Conservation (phyloP, 2,329 filamentous ascomycete species). For the Talaromyces sp. region DNA sequence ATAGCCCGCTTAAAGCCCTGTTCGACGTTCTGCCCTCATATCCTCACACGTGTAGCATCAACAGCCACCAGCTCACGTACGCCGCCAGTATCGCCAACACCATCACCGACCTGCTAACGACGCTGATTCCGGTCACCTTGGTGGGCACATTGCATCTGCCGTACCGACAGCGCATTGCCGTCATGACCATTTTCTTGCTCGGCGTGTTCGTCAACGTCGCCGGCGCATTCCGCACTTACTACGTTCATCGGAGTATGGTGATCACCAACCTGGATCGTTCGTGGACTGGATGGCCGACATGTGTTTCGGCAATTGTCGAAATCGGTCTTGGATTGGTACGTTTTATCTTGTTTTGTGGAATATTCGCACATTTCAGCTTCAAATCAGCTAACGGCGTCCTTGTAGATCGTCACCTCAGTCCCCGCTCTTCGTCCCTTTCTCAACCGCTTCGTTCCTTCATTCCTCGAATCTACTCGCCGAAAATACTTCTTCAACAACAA, state of each 20-base stretch:
- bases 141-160: constrained; percentile 35
- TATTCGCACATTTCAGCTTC: neutral
- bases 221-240: constrained; percentile 28
- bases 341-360: neutral
- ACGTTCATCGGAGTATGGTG: constrained; percentile 29
- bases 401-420: constrained; percentile 4
- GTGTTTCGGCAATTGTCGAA: constrained; percentile 27
- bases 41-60: constrained; percentile 17
- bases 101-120: constrained; percentile 30
- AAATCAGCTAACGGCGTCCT: neutral
- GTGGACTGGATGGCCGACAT: constrained; percentile 31
- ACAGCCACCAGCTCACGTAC: constrained; percentile 26
- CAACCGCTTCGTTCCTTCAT: neutral
- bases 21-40: constrained; percentile 4
- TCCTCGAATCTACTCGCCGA: constrained; percentile 2
- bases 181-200: constrained; percentile 33
- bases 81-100: constrained; percentile 33
- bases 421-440: constrained; percentile 6
- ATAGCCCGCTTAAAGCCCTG: constrained; percentile 5
- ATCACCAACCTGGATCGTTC: constrained; percentile 25
- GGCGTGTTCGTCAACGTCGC: constrained; percentile 33
- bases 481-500: constrained; percentile 1
- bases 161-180: constrained; percentile 28
- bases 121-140: constrained; percentile 33
- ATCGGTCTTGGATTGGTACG: constrained; percentile 32